These are phyloP conservation scores for Rhododendron molle DNA, from an alignment of 148 eudicot genomes.

Conservation along the genomic window DNA sequence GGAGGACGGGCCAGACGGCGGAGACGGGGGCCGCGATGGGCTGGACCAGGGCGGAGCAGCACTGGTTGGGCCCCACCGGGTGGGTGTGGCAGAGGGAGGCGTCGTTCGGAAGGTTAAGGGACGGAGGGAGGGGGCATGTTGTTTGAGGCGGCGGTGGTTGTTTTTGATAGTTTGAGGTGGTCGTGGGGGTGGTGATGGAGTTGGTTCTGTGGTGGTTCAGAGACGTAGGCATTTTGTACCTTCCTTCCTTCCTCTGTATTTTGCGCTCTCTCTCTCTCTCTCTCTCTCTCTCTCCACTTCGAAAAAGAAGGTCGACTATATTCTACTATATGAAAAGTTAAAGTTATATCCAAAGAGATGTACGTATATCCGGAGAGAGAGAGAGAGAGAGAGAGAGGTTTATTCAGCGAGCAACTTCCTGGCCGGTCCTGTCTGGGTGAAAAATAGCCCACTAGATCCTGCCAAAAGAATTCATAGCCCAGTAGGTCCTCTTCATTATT, in stretches of 20 bases:
- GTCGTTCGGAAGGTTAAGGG: conserved; percentile 21
- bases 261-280: background rate
- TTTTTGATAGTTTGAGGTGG: conserved; percentile 7
- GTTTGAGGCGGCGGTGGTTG: conserved; percentile 8
- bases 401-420: no score
- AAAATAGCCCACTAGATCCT: no score
- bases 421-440: no score
- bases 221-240: conserved; percentile 45
- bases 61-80: conserved; percentile 40
- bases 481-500: no score
- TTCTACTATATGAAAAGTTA: background rate
- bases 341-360: background rate
- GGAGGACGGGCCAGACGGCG: conserved; percentile 38
- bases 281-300: background rate
- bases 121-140: conserved; percentile 21
- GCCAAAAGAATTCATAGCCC: no score
- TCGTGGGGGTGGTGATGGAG: background rate
- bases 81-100: conserved; percentile 44
- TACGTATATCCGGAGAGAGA: background rate
- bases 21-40: conserved; percentile 32
- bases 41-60: conserved; percentile 53
- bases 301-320: background rate
- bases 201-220: conserved; percentile 32
- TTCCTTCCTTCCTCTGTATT: background rate
- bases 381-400: no score